Conservation (phyloP, 805 yeast species). For the Candida alai region DNA sequence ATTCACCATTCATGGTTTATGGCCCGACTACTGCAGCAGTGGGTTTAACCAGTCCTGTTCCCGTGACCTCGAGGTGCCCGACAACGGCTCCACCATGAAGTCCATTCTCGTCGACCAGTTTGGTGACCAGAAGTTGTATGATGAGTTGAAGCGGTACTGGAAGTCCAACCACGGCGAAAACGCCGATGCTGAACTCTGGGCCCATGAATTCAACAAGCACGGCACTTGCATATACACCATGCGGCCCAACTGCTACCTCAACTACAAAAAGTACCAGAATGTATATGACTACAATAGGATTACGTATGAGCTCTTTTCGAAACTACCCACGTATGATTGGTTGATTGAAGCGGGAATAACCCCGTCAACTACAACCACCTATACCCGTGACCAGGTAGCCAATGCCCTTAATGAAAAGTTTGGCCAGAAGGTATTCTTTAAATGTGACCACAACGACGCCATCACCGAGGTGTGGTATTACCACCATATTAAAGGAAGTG, state of each 20-base stretch:
- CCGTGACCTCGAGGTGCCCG: slow-evolving; percentile 47
- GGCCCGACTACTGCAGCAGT: slow-evolving; percentile 67
- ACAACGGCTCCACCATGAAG: slow-evolving; percentile 35
- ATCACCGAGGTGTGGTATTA: slow-evolving; percentile 77
- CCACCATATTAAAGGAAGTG: slow-evolving; percentile 70
- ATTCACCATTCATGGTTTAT: slow-evolving; percentile 42
- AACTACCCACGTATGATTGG: slow-evolving; percentile 58
- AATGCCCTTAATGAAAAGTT: slow-evolving; percentile 48
- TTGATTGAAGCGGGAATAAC: slow-evolving; percentile 64
- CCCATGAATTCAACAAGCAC: slow-evolving; percentile 90
- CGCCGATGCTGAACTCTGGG: slow-evolving; percentile 70
- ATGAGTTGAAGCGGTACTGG: slow-evolving; percentile 63
- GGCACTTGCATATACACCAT: slow-evolving; percentile 88
- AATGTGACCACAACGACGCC: slow-evolving; percentile 47
- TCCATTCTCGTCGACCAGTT: slow-evolving; percentile 30
- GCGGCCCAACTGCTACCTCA: slow-evolving; percentile 63
- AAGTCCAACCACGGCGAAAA: slow-evolving; percentile 56
- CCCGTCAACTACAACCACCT: slow-evolving; percentile 58
- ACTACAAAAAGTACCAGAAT: slow-evolving; percentile 23
- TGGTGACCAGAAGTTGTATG: slow-evolving; percentile 49
- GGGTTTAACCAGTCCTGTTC: slow-evolving; percentile 79
- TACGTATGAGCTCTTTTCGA: slow-evolving; percentile 28
- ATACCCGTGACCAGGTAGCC: slow-evolving; percentile 52
- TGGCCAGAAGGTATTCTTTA: slow-evolving; percentile 55
- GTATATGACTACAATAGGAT: slow-evolving; percentile 52